Base-by-base conservation (phyloP, 305 asterid species). In the Fraxinus sp. region DNA sequence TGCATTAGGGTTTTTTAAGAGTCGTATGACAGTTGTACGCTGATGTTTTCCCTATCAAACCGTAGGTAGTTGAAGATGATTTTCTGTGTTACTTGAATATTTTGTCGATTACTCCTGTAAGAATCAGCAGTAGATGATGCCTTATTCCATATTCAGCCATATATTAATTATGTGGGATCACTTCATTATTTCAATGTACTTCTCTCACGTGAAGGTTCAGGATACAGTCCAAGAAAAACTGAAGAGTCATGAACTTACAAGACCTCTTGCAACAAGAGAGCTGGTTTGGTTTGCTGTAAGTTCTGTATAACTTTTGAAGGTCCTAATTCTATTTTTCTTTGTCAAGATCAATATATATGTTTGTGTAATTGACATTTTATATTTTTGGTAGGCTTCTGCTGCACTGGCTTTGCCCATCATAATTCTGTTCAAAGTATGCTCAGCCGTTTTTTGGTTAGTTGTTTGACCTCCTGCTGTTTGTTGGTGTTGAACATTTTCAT, bases 241-340 rank as follows among this genome's bases (percentile, higher is more conserved):
- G 89, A 88, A 91, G 91, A 92, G 89, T 81, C 93, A 95, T 66
- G 97, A 95, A 84, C 91, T 92, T 39, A 92, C 95, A 72, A 88
- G 86, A 77, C 86, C 92, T 78, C 92, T 95, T 84, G 97, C 98
- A 7, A 93, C 97, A 1, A 93, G 88, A 78, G 98, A 95, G 90
- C 89, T 94, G 79, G 87, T 93, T 87, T 93, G 97, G 98, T 95
- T 93, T 85, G 87, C 92, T 73, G 97, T 95, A 90, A 85, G 93
- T 22, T 87, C 82, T 78, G 64, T 35, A 57, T 75, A 4, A 26
- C 5, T 36, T 41, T 66, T 73, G 49, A 30, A 77, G 57, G 41
- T 33, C 77, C 55, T 32, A 24, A 64, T 9, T 75, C 80, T 73
- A 18, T 52, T 14, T 80, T 77, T 75, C n/a, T 13, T 52, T 70